These are phyloP conservation scores for Cystofilobasidium capitatum DNA, from an alignment of 768 basidiomycete species.

Conservation along the genomic window DNA sequence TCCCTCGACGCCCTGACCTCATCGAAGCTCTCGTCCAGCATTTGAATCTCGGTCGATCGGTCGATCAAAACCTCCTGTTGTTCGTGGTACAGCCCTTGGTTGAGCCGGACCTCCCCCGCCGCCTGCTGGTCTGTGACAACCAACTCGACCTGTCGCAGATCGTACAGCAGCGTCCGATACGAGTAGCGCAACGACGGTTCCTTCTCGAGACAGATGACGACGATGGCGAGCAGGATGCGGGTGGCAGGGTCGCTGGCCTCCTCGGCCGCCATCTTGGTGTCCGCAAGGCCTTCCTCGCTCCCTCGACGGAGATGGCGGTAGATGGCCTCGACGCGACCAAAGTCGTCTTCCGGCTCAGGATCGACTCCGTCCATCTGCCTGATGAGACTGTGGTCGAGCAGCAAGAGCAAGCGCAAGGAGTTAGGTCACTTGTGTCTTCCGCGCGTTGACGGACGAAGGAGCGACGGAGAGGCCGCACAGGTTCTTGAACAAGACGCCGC, in stretches of 20 bases:
- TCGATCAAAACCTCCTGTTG: not conserved
- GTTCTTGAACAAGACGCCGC: not conserved
- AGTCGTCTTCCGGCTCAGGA: not conserved
- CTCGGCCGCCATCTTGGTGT: not conserved
- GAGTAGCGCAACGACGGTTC: not conserved
- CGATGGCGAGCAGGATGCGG: not conserved
- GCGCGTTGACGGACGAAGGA: too few relatives aligned
- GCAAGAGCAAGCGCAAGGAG: too few relatives aligned
- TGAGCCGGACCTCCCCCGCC: not conserved
- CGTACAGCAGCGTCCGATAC: not conserved
- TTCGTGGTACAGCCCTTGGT: not conserved
- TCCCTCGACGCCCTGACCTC: not conserved
- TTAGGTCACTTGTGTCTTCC: too few relatives aligned
- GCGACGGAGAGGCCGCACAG: not conserved
- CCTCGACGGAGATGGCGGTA: not conserved
- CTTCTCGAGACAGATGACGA: not conserved
- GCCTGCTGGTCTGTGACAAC: not conserved
- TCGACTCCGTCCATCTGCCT: not conserved
- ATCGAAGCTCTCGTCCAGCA: not conserved
- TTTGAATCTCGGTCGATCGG: not conserved
- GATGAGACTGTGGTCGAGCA: not conserved
- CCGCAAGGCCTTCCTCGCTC: not conserved
- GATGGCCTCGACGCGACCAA: not conserved
- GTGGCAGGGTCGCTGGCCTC: not conserved
- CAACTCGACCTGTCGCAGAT: not conserved